phyloP scores from a whole-genome alignment of 2,329 filamentous ascomycete species.

The Alternaria arbusti region DNA sequence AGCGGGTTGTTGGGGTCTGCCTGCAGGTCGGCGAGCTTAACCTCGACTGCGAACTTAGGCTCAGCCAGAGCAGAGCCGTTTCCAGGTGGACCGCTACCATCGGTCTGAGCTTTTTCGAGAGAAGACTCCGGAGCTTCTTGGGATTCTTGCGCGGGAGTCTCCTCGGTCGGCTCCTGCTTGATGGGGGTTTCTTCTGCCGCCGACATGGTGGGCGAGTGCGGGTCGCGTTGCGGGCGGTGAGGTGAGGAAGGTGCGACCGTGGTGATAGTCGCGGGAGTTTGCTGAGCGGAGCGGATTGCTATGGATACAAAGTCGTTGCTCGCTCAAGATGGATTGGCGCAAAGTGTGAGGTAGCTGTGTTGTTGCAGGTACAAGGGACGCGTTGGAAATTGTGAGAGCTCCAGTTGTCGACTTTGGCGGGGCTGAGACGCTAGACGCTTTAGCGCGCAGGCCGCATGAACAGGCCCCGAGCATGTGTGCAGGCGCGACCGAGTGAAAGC shows the following conservation, averaged over 20 bases:
- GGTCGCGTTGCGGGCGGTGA: not conserved
- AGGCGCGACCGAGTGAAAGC: slow-evolving; percentile 18
- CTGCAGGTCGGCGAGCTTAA: slow-evolving; percentile 90
- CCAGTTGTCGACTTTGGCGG: slow-evolving; percentile 31
- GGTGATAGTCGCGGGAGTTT: not conserved
- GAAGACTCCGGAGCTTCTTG: slow-evolving; percentile 1
- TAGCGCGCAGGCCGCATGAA: slow-evolving; percentile 28
- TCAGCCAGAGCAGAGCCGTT: slow-evolving; percentile 63
- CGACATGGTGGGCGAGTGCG: slow-evolving; percentile 11
- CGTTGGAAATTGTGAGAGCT: slow-evolving; percentile 24
- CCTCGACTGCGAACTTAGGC: slow-evolving; percentile 84
- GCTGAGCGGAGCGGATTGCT: not conserved
- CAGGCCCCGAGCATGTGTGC: slow-evolving; percentile 13
- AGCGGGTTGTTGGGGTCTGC: slow-evolving; percentile 85
- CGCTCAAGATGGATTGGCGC: not conserved
- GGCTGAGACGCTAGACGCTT: slow-evolving; percentile 34
- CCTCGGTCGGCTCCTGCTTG: slow-evolving; percentile 15
- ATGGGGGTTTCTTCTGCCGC: slow-evolving; percentile 22
- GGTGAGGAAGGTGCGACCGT: not conserved
- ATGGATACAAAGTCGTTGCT: not conserved
- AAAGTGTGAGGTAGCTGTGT: not conserved
- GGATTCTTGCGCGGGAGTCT: slow-evolving; percentile 12
- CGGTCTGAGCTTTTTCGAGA: slow-evolving; percentile 46
- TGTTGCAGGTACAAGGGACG: not conserved
- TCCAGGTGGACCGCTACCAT: slow-evolving; percentile 54